These are phyloP conservation scores for Coelastrella sp. DNA, from an alignment of 139 green algal genomes.

Conservation along the genomic window DNA sequence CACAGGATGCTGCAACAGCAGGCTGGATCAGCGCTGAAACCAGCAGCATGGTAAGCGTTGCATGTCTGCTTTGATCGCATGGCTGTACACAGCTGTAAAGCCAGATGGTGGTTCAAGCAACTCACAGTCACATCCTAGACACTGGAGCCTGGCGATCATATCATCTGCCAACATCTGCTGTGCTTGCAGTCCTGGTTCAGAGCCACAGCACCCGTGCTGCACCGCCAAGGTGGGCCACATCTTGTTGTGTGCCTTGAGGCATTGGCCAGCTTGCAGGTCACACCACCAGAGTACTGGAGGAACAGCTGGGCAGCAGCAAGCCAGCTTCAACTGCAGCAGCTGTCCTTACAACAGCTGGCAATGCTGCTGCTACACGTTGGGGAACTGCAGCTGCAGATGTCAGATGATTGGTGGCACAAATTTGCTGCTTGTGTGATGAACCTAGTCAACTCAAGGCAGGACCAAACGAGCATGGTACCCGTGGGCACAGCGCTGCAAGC, in stretches of 20 bases:
- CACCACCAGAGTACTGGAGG: not conserved
- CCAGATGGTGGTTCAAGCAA: too few species aligned
- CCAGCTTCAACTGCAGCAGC: not conserved
- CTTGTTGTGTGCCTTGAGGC: not conserved
- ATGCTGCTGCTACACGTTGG: not conserved
- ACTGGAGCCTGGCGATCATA: too few species aligned
- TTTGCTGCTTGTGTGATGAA: not conserved
- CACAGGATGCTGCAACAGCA: too few species aligned
- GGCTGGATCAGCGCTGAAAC: too few species aligned
- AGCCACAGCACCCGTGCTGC: not conserved
- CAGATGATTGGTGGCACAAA: constrained; percentile 14
- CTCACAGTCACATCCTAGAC: too few species aligned
- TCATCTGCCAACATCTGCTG: too few species aligned
- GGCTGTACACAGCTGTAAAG: too few species aligned
- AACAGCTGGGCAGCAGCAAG: not conserved
- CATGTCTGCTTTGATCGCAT: too few species aligned
- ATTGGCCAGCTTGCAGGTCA: not conserved
- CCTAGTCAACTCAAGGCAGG: too few species aligned
- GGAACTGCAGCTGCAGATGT: constrained; percentile 28
- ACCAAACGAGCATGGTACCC: too few species aligned
- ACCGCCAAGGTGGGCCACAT: not conserved
- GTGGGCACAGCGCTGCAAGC: too few species aligned
- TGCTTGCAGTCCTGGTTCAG: constrained; percentile 13
- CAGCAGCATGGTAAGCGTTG: too few species aligned
- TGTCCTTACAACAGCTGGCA: constrained; percentile 33